These are phyloP conservation scores for Avena eriantha DNA, from an alignment of 176 grass and related monocot genomes.

Conservation along the genomic window DNA sequence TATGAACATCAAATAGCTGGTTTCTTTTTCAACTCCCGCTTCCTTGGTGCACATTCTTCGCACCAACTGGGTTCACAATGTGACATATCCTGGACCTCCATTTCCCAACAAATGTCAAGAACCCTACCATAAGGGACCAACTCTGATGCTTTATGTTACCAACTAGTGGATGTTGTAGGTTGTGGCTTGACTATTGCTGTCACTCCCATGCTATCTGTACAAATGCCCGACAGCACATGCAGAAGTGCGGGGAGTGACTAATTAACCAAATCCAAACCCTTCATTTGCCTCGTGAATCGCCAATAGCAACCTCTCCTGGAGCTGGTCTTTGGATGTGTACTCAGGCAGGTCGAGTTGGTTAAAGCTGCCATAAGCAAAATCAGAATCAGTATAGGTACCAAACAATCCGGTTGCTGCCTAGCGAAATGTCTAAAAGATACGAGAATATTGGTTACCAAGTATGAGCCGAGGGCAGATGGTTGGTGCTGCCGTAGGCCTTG, in stretches of 20 bases:
- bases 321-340: constrained; percentile 93
- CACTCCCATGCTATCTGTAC: constrained; percentile 49
- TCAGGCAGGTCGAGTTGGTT: constrained; percentile 97
- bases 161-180: constrained; percentile 27
- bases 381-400: constrained; percentile 17
- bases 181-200: constrained; percentile 26
- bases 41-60: constrained; percentile 26
- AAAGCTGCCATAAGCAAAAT: constrained; percentile 64
- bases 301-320: constrained; percentile 86
- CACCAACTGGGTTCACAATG: neutral
- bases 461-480: constrained; percentile 96
- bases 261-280: constrained; percentile 97
- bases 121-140: neutral
- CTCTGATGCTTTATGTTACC: constrained; percentile 21
- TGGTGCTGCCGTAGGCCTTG: constrained; percentile 95
- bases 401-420: neutral
- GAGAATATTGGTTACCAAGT: constrained; percentile 70
- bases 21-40: constrained; percentile 9
- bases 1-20: constrained; percentile 57
- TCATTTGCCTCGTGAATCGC: constrained; percentile 98
- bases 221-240: neutral
- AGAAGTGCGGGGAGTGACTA: neutral
- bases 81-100: neutral
- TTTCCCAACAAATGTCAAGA: neutral
- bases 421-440: neutral